phyloP scores from a whole-genome alignment of 371 early-diverging fungal genomes.

The Syncephalastrum racemosum region DNA sequence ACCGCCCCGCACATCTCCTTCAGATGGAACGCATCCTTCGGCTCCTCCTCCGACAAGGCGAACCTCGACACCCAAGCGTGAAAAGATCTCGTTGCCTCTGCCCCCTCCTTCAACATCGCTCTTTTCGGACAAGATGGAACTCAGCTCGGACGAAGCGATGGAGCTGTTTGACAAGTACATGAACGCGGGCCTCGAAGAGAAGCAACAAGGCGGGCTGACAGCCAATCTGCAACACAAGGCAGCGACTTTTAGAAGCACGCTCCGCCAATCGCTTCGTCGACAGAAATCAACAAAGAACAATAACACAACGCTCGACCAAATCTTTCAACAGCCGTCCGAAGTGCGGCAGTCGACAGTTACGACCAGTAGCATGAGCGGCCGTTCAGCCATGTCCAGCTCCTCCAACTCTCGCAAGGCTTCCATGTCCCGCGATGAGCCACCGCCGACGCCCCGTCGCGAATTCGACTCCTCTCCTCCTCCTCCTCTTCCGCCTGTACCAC shows the following conservation, averaged over 20 bases:
- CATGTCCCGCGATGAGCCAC: conserved; percentile 2
- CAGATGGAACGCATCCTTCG: not conserved
- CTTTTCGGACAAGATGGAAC: conserved; percentile 44
- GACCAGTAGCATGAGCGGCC: not conserved
- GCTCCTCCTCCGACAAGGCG: conserved; percentile 4
- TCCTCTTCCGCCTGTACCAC: not conserved
- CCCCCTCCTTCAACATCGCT: conserved; percentile 34
- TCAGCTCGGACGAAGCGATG: conserved; percentile 24
- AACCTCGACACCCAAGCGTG: conserved; percentile 2
- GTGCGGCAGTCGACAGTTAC: not conserved
- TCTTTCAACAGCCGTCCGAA: conserved; percentile 5
- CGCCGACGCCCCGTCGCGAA: not conserved
- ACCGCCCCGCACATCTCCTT: not conserved
- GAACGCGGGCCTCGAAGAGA: conserved; percentile 10
- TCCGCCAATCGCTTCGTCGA: conserved; percentile 22
- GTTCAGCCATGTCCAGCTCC: not conserved
- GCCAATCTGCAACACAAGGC: conserved; percentile 17
- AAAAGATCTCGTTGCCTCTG: conserved; percentile 26
- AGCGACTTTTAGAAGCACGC: conserved; percentile 21
- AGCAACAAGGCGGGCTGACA: conserved; percentile 4
- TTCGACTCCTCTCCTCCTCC: not conserved
- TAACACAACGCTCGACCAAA: conserved; percentile 15
- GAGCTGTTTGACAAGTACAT: conserved; percentile 32
- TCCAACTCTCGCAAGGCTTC: not conserved
- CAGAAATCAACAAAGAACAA: conserved; percentile 26